Evolutionary conservation across 805 yeast genomes (phyloP), one percentile per base, ranked within the genome.

Genomic region (Nakazawaea sp.): DNA sequence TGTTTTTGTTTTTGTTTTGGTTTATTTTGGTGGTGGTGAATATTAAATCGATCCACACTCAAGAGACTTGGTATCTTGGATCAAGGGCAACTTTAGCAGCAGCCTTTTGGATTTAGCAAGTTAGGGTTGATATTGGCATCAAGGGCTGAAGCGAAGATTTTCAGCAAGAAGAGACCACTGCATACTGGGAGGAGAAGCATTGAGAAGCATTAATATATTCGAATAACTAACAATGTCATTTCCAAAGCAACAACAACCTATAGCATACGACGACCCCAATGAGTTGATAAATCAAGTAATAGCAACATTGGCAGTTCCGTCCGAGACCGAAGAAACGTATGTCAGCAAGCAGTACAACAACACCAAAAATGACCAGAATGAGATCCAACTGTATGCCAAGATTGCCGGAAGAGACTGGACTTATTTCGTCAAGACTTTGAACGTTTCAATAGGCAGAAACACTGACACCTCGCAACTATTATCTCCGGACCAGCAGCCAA

Each of bases 321-420:
- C 78, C 18, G 84, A 83, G 29, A 58, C 53, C 35, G 44, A 51
- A 27, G 68, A 68, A 16, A 87, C 96, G 1, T 74, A 75, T 44
- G 97, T 89, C 5, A 75, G 95, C 10, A 64, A 62, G 32, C 71
- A 64, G 18, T 85, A 74, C 54, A 76, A 90, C 39, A 92, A 92
- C 57, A 86, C 79, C 35, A 75, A 76, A 43, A 82, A 75, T 45
- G 51, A 61, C 42, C 76, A 75, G 44, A 69, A 75, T 35, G 96
- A 89, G 55, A 89, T 92, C n/a, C 95, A 89, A 61, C 98, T 98
- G 0, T 92, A 90, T 58, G 98, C 97, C 25, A 92, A 92, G 58
- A 81, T 92, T 33, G 89, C 97, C 0, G 98, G 98, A 30, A 64
- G 71, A 25, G 78, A 77, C 51, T 92, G 98, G 98, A 90, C 98